A percentile compares a stretch with the other conserved stretches of the same genome.
phyloP scores from a whole-genome alignment of 805 yeast genomes.

The Pichia membranifaciens region DNA sequence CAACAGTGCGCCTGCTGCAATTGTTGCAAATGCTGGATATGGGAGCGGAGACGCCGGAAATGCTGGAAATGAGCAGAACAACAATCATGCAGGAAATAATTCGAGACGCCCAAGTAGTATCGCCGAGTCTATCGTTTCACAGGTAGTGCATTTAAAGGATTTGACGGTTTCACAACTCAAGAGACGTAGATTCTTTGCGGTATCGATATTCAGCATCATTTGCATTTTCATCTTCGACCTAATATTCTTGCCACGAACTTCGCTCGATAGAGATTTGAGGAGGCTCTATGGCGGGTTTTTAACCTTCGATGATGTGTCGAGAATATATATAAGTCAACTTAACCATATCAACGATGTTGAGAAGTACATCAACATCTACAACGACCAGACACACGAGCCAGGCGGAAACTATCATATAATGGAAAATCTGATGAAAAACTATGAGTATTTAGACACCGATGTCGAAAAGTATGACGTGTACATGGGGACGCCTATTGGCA shows the following conservation, averaged over 20 bases:
- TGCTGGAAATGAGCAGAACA: not conserved
- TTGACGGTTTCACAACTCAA: slow-evolving; percentile 26
- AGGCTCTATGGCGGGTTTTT: slow-evolving; percentile 62
- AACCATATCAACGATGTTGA: slow-evolving; percentile 20
- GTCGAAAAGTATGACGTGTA: slow-evolving; percentile 54
- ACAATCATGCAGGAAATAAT: too few relatives aligned
- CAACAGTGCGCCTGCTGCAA: not conserved
- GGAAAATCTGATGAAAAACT: slow-evolving; percentile 15
- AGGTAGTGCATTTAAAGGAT: slow-evolving; percentile 23
- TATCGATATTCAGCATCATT: slow-evolving; percentile 32
- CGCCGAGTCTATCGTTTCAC: slow-evolving; percentile 26
- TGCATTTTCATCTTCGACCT: slow-evolving; percentile 55
- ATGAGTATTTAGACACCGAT: slow-evolving; percentile 34
- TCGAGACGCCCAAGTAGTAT: slow-evolving; percentile 8
- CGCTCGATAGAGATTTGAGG: slow-evolving; percentile 73
- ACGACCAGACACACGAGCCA: slow-evolving; percentile 20
- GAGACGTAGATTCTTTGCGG: slow-evolving; percentile 31
- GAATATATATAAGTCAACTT: slow-evolving; percentile 40
- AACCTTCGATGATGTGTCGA: slow-evolving; percentile 63
- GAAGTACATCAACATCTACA: slow-evolving; percentile 18
- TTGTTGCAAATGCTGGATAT: not conserved
- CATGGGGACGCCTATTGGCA: slow-evolving; percentile 46
- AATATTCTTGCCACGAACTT: slow-evolving; percentile 78
- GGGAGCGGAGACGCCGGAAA: not conserved
- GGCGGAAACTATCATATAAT: slow-evolving; percentile 22